Evolutionary conservation across 2,329 filamentous ascomycete species (phyloP).

Genomic region (Simplicillium aogashimaense): DNA sequence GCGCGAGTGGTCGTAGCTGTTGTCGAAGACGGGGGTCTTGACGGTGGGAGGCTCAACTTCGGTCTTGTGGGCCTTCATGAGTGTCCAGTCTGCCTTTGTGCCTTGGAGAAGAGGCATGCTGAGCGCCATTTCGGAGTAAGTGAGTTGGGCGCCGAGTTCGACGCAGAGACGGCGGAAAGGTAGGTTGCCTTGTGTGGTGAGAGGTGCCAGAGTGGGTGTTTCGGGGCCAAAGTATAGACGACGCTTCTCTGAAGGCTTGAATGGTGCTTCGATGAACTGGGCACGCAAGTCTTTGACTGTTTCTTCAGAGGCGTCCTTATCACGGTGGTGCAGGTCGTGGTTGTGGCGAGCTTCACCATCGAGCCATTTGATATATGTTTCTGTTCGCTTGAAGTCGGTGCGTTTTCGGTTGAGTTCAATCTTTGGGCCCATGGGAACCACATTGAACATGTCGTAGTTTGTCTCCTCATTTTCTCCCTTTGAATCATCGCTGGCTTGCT

Average conservation of each 20-base stretch:
- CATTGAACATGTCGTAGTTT: conserved; percentile 63
- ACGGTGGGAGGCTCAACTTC: conserved; percentile 67
- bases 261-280: conserved; percentile 73
- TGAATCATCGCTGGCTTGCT: conserved; percentile 15
- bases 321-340: conserved; percentile 28
- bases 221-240: conserved; percentile 88
- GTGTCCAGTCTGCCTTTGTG: conserved; percentile 84
- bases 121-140: conserved; percentile 98
- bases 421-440: conserved; percentile 61
- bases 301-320: conserved; percentile 30
- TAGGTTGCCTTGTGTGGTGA: conserved; percentile 96
- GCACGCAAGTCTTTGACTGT: conserved; percentile 64
- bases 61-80: conserved; percentile 84
- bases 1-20: conserved; percentile 64
- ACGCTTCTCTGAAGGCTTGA: conserved; percentile 87
- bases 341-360: conserved; percentile 46
- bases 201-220: conserved; percentile 84
- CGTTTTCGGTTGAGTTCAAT: conserved; percentile 66
- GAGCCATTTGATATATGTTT: conserved; percentile 69
- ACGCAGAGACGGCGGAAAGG: conserved; percentile 88
- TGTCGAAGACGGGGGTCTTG: conserved; percentile 47
- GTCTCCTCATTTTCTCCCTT: conserved; percentile 35
- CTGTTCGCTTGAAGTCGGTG: conserved; percentile 59
- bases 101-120: conserved; percentile 82
- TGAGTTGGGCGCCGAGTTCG: conserved; percentile 81